Evolutionary conservation across 2,329 filamentous ascomycete species (phyloP).

Genomic region (Ceratocystis eucalypticola): DNA sequence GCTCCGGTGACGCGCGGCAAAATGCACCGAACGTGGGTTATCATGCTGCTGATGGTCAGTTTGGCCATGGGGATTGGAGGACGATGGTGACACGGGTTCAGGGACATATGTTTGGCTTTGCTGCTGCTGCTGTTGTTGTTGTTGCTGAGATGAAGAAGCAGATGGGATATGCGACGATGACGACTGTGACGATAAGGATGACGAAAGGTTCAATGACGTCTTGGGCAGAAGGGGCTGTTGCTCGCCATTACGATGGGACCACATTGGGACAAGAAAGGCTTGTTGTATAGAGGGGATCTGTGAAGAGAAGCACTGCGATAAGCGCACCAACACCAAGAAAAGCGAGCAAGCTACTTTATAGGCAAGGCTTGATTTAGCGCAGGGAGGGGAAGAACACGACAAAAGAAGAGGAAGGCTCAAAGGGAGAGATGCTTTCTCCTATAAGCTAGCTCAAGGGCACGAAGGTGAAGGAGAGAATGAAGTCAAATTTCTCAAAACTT

Average conservation of each 20-base stretch:
- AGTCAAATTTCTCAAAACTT: neutral
- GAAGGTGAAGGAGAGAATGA: neutral
- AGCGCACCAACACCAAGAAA: neutral
- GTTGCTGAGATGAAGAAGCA: neutral
- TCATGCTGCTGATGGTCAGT: neutral
- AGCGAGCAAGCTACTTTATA: neutral
- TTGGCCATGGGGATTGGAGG: neutral
- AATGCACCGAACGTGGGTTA: neutral
- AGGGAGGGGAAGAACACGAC: neutral
- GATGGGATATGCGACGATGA: neutral
- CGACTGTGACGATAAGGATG: neutral
- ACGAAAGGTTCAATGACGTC: neutral
- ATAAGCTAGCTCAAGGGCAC: neutral
- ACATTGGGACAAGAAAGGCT: neutral
- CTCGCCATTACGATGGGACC: neutral
- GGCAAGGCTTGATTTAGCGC: neutral
- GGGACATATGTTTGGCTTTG: neutral
- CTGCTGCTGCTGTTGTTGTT: neutral
- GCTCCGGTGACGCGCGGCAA: conserved; percentile 5
- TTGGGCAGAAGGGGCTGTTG: conserved; percentile 5
- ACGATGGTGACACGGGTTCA: neutral
- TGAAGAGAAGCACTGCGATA: neutral
- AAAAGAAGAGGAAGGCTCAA: neutral
- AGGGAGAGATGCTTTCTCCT: neutral
- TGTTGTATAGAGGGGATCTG: neutral